Conservation (phyloP, 1,139 yeast genomes). For the Zhuliangozyma parablackwelliae region DNA sequence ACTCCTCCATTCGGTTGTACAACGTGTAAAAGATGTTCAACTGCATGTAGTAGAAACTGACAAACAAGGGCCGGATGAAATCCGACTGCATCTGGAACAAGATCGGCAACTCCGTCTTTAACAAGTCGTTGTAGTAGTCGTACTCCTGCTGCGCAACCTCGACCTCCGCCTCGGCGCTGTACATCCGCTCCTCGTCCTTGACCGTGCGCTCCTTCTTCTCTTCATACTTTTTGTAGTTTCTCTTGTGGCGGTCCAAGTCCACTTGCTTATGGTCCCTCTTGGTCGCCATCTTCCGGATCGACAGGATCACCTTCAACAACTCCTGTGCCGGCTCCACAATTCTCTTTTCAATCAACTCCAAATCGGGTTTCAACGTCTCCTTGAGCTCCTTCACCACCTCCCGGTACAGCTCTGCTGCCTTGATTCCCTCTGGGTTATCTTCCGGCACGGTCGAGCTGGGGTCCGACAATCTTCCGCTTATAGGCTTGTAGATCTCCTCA, state of each 20-base stretch:
- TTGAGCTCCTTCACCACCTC: conserved; percentile 84
- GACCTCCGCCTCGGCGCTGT: conserved; percentile 83
- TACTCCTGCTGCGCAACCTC: conserved; percentile 92
- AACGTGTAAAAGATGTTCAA: conserved; percentile 91
- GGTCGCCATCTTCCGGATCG: conserved; percentile 87
- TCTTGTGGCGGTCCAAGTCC: conserved; percentile 84
- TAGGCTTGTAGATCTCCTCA: conserved; percentile 94
- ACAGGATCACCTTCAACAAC: conserved; percentile 70
- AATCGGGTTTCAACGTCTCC: conserved; percentile 82
- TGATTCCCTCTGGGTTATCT: conserved; percentile 93
- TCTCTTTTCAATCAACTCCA: conserved; percentile 86
- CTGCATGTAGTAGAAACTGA: conserved; percentile 95
- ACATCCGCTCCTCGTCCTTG: conserved; percentile 88
- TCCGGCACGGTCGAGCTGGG: conserved; percentile 83
- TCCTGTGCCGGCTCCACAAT: conserved; percentile 93
- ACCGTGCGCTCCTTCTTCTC: conserved; percentile 76
- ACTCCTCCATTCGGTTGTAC: conserved; percentile 86
- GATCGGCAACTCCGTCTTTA: conserved; percentile 83
- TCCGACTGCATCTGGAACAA: conserved; percentile 86
- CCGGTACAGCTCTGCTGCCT: conserved; percentile 89
- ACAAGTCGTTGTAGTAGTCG: conserved; percentile 91
- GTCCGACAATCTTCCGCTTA: conserved; percentile 85
- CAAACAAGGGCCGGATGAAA: conserved; percentile 88
- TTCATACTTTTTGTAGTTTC: conserved; percentile 66
- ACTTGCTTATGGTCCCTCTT: conserved; percentile 94